Base-by-base conservation (phyloP, 2,329 filamentous ascomycete genomes). In the Ophiocordyceps camponoti-rufipedis region DNA sequence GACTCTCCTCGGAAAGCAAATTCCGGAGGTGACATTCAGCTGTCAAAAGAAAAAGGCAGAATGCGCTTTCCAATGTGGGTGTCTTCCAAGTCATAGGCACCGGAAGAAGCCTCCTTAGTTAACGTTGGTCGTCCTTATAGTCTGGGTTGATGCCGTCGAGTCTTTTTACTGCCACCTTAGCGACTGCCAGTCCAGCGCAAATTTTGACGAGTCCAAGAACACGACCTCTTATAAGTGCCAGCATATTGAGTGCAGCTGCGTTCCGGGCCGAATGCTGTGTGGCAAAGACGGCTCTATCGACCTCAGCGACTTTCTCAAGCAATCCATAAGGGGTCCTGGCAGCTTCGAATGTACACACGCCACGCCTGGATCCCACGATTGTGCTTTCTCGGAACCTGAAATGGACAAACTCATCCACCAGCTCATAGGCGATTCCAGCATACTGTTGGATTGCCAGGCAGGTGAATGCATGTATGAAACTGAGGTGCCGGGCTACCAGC, bases 111-210 rank as follows among this genome's bases (percentile, higher is more conserved):
- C 23, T 42, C 14, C 12, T 10, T 16, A 31, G 9, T 42, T 11
- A 42, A 23, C 8, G 13, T n/a, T 31, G 11, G 16, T 8, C 3
- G n/a, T 16, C 32, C 18, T 28, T 41, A 10, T 53, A 88, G 83
- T 98, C 65, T 98, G 91, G 89, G 86, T 98, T 43, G 88, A 93
- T 54, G 76, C 89, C 53, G 71, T 75, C 50, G 91, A 98, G 64
- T 96, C 91, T 1, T 98, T 98, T 69, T 98, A 94, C 63, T 98
- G 93, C 66, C 80, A 82, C 50, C 70, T 98, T 48, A 78, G 85
- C 55, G 81, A 80, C 14, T 98, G 91, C 66, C 64, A 75, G 14
- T 91, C 85, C 55, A 72, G 65, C 44, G 77, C 82, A 58, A 73
- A 83, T 47, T 80, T 80, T 48, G 72, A 76, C 46, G 73, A 80